Conservation (phyloP, 768 basidiomycete genomes). For the Russula compacta region DNA sequence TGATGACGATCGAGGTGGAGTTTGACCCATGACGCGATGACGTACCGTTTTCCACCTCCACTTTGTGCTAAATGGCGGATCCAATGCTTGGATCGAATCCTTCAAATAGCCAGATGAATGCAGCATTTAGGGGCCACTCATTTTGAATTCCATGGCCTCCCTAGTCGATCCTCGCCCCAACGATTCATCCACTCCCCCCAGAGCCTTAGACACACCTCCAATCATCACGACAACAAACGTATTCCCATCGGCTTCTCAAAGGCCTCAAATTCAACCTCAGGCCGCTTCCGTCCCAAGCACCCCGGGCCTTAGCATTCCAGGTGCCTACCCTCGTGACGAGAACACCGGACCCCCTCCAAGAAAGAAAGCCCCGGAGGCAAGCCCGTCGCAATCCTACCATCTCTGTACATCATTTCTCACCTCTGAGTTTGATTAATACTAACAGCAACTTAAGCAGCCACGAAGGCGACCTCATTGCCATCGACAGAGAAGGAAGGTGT, state of each 20-base stretch:
- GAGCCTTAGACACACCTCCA: background rate
- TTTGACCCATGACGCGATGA: background rate
- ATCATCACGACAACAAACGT: slow-evolving; percentile 14
- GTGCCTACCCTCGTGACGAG: slow-evolving; percentile 8
- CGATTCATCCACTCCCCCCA: background rate
- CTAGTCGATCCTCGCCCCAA: background rate
- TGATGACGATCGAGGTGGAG: slow-evolving; percentile 10
- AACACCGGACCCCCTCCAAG: background rate
- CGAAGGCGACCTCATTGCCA: slow-evolving; percentile 26
- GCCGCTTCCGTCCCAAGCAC: slow-evolving; percentile 4
- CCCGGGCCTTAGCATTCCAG: slow-evolving; percentile 7
- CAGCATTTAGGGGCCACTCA: slow-evolving; percentile 6
- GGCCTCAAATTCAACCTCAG: background rate
- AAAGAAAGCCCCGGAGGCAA: background rate
- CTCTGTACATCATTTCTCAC: background rate
- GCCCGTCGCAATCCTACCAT: background rate
- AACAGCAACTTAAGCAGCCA: background rate
- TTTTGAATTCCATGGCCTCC: slow-evolving; percentile 1
- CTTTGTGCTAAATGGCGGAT: background rate
- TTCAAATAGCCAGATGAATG: slow-evolving; percentile 8
- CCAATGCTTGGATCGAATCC: slow-evolving; percentile 6
- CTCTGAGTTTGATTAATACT: background rate
- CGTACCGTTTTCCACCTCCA: background rate
- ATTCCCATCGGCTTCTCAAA: background rate
- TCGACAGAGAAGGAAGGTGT: slow-evolving; percentile 29